These are phyloP conservation scores for Leccinum barrowsii DNA, from an alignment of 768 basidiomycete genomes.

Conservation along the genomic window DNA sequence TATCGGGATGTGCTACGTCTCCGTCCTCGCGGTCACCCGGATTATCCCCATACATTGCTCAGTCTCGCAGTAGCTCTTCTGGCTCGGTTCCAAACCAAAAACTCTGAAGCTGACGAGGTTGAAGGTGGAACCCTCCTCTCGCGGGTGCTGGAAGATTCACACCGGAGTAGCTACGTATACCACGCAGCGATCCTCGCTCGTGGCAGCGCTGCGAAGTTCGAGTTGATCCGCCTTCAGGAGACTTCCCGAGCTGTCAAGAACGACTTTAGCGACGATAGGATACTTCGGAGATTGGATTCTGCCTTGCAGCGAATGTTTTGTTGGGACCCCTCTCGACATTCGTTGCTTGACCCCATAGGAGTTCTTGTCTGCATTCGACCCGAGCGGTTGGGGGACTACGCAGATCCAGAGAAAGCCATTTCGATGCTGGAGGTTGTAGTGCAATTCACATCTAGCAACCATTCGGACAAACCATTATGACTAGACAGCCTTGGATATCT, in stretches of 20 bases:
- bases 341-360: background rate
- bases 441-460: background rate
- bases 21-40: background rate
- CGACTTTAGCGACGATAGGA: background rate
- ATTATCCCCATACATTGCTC: background rate
- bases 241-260: background rate
- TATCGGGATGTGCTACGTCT: background rate
- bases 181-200: background rate
- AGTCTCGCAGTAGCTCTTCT: background rate
- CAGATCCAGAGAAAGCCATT: background rate
- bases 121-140: background rate
- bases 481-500: background rate
- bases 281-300: background rate
- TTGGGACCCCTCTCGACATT: background rate
- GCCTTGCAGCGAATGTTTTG: background rate
- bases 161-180: background rate
- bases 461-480: background rate
- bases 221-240: background rate
- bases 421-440: background rate
- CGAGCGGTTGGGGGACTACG: background rate
- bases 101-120: background rate
- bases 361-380: background rate
- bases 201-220: background rate
- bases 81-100: background rate
- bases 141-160: background rate